Evolutionary conservation across 169 alveolate species (phyloP).

Genomic region (Perkinsus olseni): DNA sequence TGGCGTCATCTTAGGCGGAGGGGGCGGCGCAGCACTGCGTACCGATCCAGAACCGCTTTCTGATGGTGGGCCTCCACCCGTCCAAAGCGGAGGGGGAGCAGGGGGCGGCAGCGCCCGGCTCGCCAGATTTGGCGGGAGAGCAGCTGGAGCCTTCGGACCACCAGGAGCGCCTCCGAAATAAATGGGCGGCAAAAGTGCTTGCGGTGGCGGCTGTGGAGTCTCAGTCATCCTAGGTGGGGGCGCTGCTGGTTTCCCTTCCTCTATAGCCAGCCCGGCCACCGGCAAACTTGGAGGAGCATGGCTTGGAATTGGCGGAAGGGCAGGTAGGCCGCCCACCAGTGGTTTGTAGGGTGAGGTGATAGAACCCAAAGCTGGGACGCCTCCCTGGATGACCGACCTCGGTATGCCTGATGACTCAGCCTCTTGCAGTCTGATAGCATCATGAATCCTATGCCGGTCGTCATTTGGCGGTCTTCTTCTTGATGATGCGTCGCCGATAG

Average conservation of each 20-base stretch:
- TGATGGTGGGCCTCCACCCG: background rate
- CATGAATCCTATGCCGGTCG: background rate
- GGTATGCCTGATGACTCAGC: background rate
- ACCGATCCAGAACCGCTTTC: background rate
- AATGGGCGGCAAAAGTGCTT: slow-evolving; percentile 4
- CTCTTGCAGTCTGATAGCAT: background rate
- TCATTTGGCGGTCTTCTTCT: background rate
- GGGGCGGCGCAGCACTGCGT: slow-evolving; percentile 4
- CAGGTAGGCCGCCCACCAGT: background rate
- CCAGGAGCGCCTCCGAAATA: background rate
- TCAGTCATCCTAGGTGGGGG: slow-evolving; percentile 4
- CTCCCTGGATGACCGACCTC: background rate
- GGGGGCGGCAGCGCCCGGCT: slow-evolving; percentile 5
- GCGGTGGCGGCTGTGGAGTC: slow-evolving; percentile 8
- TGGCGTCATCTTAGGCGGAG: background rate
- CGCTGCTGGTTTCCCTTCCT: background rate
- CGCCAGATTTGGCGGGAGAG: background rate
- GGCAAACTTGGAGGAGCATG: background rate
- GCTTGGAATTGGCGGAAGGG: background rate
- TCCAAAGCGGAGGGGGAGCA: background rate
- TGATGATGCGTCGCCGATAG: slow-evolving; percentile 2
- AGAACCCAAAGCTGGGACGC: background rate
- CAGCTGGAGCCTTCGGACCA: background rate
- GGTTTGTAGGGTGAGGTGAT: background rate
- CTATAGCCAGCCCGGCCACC: background rate